phyloP scores from a whole-genome alignment of 1,139 yeast genomes.

The Pichia sp. region DNA sequence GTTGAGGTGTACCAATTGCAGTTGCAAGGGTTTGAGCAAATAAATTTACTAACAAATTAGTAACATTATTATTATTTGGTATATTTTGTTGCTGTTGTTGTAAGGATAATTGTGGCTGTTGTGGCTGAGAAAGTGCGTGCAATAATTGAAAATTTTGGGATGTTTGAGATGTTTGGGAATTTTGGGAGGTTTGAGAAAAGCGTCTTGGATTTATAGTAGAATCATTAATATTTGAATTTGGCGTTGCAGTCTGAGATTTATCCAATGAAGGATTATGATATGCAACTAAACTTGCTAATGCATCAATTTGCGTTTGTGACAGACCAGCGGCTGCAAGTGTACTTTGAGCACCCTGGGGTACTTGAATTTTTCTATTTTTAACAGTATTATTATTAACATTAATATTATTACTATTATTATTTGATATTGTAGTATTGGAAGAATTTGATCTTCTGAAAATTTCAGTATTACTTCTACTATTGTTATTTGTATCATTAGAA shows the following conservation, averaged over 20 bases:
- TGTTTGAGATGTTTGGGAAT: neutral
- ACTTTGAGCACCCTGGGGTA: conserved; percentile 65
- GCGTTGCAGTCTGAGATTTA: conserved; percentile 3
- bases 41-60: conserved; percentile 12
- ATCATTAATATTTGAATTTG: too few relatives aligned
- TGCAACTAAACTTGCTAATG: conserved; percentile 65
- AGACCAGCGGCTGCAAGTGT: conserved; percentile 62
- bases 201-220: neutral
- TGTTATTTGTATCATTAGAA: too few relatives aligned
- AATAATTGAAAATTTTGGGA: conserved; percentile 6
- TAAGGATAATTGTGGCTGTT: conserved; percentile 11
- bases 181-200: neutral
- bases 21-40: conserved; percentile 13
- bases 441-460: neutral
- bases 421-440: neutral
- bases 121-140: conserved; percentile 1
- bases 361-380: conserved; percentile 34
- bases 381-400: too few relatives aligned
- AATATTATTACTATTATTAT: neutral
- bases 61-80: conserved; percentile 6
- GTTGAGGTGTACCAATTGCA: conserved; percentile 1
- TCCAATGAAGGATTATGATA: conserved; percentile 47
- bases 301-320: conserved; percentile 61
- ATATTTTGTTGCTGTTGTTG: conserved; percentile 5
- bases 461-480: too few relatives aligned